Conservation (phyloP, 805 yeast genomes). For the Suhomyces faveliae region DNA sequence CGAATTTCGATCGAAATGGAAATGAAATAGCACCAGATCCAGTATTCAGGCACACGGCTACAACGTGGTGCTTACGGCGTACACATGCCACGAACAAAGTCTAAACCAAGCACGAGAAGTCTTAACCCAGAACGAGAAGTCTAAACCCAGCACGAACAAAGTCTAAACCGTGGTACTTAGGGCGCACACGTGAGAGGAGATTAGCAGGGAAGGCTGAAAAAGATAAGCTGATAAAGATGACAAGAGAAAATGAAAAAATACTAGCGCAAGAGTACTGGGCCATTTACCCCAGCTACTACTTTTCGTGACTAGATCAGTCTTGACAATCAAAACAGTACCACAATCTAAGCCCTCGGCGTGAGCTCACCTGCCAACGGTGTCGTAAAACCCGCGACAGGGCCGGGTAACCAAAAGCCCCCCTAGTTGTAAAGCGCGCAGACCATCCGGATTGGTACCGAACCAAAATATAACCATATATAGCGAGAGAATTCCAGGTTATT, state of each 20-base stretch:
- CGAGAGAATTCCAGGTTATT: neutral
- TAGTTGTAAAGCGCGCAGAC: neutral
- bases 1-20: neutral
- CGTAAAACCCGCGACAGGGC: neutral
- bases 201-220: neutral
- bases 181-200: neutral
- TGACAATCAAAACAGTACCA: neutral
- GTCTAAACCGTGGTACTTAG: neutral
- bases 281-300: no score
- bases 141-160: no score
- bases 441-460: neutral
- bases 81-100: neutral
- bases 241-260: neutral
- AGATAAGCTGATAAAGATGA: neutral
- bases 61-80: neutral
- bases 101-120: no score
- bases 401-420: neutral
- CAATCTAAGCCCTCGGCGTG: neutral
- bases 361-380: neutral
- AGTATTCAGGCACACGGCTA: neutral
- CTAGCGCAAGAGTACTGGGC: no score
- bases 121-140: no score
- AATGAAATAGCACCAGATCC: neutral
- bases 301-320: no score
- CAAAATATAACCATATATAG: slow-evolving; percentile 1